These are phyloP conservation scores for Colletotrichum lupini DNA, from an alignment of 2,329 filamentous ascomycete genomes.

Conservation along the genomic window DNA sequence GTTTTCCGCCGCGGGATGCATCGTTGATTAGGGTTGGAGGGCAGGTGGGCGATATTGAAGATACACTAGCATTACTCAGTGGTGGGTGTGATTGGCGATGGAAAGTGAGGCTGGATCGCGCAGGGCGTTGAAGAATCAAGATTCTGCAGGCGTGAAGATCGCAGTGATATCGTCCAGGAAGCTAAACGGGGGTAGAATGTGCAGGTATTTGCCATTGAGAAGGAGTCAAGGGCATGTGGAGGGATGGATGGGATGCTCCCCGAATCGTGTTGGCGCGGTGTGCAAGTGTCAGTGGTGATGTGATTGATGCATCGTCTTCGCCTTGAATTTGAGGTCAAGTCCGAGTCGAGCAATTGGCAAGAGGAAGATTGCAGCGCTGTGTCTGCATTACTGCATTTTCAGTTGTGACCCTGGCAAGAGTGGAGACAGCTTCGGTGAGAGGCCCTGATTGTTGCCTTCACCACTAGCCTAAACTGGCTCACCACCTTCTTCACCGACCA, in stretches of 20 bases:
- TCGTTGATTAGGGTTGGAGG: neutral
- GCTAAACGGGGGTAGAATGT: neutral
- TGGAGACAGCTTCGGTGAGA: constrained; percentile 8
- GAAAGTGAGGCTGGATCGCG: constrained; percentile 13
- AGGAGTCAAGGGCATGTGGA: neutral
- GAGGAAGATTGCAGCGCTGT: too few species aligned
- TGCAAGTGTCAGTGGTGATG: neutral
- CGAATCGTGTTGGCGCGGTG: neutral
- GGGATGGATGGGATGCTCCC: neutral
- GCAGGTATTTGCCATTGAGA: neutral
- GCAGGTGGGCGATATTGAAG: neutral
- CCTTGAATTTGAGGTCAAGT: neutral
- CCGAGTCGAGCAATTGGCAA: neutral
- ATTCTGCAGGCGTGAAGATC: constrained; percentile 2
- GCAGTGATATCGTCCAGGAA: neutral
- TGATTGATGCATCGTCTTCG: neutral
- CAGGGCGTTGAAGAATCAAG: constrained; percentile 13
- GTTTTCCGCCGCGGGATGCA: constrained; percentile 10
- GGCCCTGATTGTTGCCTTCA: neutral
- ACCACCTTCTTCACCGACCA: neutral
- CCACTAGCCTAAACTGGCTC: neutral
- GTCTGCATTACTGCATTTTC: neutral
- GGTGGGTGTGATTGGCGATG: constrained; percentile 13
- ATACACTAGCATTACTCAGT: constrained; percentile 26
- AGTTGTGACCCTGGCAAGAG: neutral